Evolutionary conservation across 106 monocot species (phyloP).

Genomic region (Dioscorea zingiberensis): DNA sequence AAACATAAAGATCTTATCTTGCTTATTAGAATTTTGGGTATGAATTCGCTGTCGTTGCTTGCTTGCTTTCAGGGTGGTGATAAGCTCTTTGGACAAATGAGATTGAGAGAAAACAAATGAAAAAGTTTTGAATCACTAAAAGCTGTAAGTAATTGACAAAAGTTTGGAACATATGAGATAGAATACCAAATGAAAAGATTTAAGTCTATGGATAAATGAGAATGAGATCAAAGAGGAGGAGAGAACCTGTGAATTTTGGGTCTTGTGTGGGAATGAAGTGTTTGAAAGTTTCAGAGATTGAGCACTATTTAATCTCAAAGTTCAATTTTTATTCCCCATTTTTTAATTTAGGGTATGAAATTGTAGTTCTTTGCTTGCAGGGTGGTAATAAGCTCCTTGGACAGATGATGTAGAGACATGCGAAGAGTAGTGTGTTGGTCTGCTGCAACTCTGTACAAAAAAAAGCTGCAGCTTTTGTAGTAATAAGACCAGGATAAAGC

Average conservation of each 20-base stretch:
- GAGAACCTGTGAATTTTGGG: background rate
- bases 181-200: no score
- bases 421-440: background rate
- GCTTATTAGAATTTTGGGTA: background rate
- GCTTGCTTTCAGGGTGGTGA: background rate
- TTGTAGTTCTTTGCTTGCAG: conserved; percentile 1
- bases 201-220: no score
- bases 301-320: background rate
- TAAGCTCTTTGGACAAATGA: background rate
- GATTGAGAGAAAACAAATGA: background rate
- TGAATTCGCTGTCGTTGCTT: background rate
- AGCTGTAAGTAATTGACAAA: no score
- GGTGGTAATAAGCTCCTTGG: conserved; percentile 31
- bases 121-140: no score
- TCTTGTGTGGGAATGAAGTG: background rate
- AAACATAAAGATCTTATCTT: no score
- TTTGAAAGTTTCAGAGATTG: background rate
- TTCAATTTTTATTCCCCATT: background rate
- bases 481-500: background rate
- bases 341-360: background rate
- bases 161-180: no score
- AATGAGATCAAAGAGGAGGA: no score
- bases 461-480: background rate
- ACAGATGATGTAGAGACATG: conserved; percentile 5
- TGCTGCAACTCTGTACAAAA: background rate